Conservation (phyloP, 768 basidiomycete genomes). For the Piloderma croceum region DNA sequence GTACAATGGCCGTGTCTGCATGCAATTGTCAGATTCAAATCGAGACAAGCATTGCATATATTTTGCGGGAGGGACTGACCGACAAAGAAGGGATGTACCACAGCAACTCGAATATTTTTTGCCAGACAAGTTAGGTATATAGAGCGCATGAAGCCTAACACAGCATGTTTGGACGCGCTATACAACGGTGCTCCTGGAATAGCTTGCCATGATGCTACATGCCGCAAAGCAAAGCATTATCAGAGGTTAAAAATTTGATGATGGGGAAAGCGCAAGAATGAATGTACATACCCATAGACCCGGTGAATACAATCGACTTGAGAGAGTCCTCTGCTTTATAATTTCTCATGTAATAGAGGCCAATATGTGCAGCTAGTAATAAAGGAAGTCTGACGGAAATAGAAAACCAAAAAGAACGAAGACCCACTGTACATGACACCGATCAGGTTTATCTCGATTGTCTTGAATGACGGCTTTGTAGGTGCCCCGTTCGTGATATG, state of each 20-base stretch:
- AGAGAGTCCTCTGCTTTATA: conserved; percentile 30
- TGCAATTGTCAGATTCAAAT: background rate
- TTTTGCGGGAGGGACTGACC: conserved; percentile 25
- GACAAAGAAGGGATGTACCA: conserved; percentile 51
- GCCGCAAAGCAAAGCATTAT: background rate
- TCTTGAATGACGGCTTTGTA: conserved; percentile 37
- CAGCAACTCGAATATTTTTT: conserved; percentile 38
- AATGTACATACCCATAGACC: conserved; percentile 42
- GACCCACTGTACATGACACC: conserved; percentile 44
- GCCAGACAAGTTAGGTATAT: conserved; percentile 31
- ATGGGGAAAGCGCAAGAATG: background rate
- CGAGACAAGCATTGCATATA: background rate
- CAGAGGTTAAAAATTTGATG: background rate
- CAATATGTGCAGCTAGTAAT: conserved; percentile 42
- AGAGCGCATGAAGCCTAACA: conserved; percentile 49
- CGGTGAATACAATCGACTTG: conserved; percentile 48
- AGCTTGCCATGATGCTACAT: conserved; percentile 43
- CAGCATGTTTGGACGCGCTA: conserved; percentile 47
- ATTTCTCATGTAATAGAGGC: conserved; percentile 43
- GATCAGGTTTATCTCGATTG: conserved; percentile 44
- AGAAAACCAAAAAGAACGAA: background rate
- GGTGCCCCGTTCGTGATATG: conserved; percentile 33
- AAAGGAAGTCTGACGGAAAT: background rate
- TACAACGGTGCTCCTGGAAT: conserved; percentile 43
- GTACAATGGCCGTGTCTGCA: conserved; percentile 45